A percentile compares a stretch with the other conserved stretches of the same genome.
Conservation (phyloP, 2,329 filamentous ascomycete genomes). For the Xenoacremonium recifei region DNA sequence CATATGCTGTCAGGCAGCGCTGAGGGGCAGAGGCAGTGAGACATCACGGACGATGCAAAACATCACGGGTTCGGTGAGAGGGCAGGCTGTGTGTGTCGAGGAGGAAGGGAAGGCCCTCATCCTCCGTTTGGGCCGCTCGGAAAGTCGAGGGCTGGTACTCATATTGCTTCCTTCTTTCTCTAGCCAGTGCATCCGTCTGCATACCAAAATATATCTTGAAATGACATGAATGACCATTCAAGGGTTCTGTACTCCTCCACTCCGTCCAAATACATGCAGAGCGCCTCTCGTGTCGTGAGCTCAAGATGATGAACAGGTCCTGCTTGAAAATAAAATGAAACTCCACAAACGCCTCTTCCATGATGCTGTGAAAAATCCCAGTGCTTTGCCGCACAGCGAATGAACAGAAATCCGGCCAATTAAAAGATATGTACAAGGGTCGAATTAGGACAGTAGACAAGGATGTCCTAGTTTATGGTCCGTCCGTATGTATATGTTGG, state of each 20-base stretch:
- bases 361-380: constrained; percentile 25
- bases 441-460: not conserved
- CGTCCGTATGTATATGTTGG: constrained; percentile 13
- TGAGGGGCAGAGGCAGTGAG: not conserved
- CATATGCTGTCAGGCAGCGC: not conserved
- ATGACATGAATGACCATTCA: constrained; percentile 1
- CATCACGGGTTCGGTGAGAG: not conserved
- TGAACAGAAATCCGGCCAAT: constrained; percentile 6
- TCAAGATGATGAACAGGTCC: not conserved
- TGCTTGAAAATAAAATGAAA: constrained; percentile 15
- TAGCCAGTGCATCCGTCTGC: not conserved
- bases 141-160: not conserved
- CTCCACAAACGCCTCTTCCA: constrained; percentile 26
- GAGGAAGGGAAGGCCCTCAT: not conserved
- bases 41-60: not conserved
- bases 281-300: not conserved
- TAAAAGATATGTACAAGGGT: constrained; percentile 1
- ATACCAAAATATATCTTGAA: not conserved
- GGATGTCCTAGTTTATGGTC: constrained; percentile 9
- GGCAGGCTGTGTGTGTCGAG: not conserved
- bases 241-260: constrained; percentile 25
- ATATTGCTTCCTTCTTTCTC: not conserved
- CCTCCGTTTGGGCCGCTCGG: not conserved
- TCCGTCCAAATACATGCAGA: constrained; percentile 16
- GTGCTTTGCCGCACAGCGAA: constrained; percentile 20